Percentiles rank a stretch among this genome's conserved stretches.
Conservation (phyloP, 495 filamentous ascomycete species). For the Chlorociboria aeruginascens region DNA sequence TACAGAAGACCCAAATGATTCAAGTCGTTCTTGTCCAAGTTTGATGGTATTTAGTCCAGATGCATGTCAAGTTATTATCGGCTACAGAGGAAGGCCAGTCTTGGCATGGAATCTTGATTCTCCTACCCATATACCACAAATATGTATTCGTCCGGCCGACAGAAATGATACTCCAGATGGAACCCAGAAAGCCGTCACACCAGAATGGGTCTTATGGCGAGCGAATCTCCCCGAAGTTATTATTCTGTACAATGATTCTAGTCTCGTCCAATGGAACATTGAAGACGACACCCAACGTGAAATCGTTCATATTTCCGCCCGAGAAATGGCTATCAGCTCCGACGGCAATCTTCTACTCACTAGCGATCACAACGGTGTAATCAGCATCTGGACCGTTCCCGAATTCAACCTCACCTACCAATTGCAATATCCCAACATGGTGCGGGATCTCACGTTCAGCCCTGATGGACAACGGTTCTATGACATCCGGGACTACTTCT, state of each 20-base stretch:
- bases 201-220: conserved; percentile 6
- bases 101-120: conserved; percentile 7
- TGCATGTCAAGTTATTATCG: conserved; percentile 4
- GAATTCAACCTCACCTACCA: conserved; percentile 12
- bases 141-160: neutral
- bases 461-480: conserved; percentile 20
- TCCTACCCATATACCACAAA: neutral
- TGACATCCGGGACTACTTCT: conserved; percentile 15
- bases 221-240: conserved; percentile 1
- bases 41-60: conserved; percentile 9
- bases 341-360: conserved; percentile 16
- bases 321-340: conserved; percentile 2
- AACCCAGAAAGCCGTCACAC: neutral
- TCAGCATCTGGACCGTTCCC: conserved; percentile 18
- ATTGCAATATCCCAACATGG: conserved; percentile 2
- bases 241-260: conserved; percentile 1
- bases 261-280: conserved; percentile 6
- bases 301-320: neutral
- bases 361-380: conserved; percentile 10
- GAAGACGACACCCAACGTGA: conserved; percentile 5
- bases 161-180: neutral
- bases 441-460: conserved; percentile 14
- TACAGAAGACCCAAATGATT: neutral
- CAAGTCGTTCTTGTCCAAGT: neutral
- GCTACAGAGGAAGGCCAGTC: conserved; percentile 6